Percentiles rank a stretch among this genome's conserved stretches.
phyloP scores from a whole-genome alignment of 2,329 filamentous ascomycete genomes.

The Clarireedia monteithiana region DNA sequence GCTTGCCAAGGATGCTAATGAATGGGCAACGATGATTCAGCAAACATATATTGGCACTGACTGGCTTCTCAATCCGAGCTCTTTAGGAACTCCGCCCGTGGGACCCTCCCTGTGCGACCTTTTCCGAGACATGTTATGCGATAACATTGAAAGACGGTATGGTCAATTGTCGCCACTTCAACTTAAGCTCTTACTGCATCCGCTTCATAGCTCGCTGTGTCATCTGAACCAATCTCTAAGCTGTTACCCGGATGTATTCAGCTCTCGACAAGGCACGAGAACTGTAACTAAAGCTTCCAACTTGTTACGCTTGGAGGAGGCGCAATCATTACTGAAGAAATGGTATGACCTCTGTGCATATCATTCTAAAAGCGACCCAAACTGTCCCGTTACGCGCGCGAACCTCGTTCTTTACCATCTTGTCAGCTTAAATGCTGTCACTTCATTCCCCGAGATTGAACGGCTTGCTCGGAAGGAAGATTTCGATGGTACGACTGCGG shows the following conservation, averaged over 20 bases:
- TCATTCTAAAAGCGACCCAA: slow-evolving; percentile 46
- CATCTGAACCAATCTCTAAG: slow-evolving; percentile 58
- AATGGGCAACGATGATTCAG: slow-evolving; percentile 54
- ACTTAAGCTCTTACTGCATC: slow-evolving; percentile 60
- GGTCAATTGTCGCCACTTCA: slow-evolving; percentile 42
- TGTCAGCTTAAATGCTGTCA: slow-evolving; percentile 60
- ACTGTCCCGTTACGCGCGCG: slow-evolving; percentile 52
- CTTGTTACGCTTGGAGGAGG: slow-evolving; percentile 53
- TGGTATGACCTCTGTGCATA: slow-evolving; percentile 60
- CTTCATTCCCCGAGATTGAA: slow-evolving; percentile 61
- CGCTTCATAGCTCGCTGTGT: slow-evolving; percentile 56
- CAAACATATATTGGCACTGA: slow-evolving; percentile 46
- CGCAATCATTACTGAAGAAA: slow-evolving; percentile 53
- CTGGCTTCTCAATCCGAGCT: slow-evolving; percentile 25
- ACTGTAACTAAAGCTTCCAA: slow-evolving; percentile 52
- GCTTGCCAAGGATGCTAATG: slow-evolving; percentile 48
- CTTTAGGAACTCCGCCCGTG: slow-evolving; percentile 40
- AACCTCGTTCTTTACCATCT: slow-evolving; percentile 65
- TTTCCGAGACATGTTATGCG: slow-evolving; percentile 60
- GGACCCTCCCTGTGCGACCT: slow-evolving; percentile 55
- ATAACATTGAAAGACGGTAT: slow-evolving; percentile 47
- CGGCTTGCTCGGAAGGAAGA: slow-evolving; percentile 54
- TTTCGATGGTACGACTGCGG: slow-evolving; percentile 44
- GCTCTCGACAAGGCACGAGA: slow-evolving; percentile 35
- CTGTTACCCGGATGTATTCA: slow-evolving; percentile 52